phyloP scores from a whole-genome alignment of 352 stramenopile genomes.

The Pythium aristosporum region DNA sequence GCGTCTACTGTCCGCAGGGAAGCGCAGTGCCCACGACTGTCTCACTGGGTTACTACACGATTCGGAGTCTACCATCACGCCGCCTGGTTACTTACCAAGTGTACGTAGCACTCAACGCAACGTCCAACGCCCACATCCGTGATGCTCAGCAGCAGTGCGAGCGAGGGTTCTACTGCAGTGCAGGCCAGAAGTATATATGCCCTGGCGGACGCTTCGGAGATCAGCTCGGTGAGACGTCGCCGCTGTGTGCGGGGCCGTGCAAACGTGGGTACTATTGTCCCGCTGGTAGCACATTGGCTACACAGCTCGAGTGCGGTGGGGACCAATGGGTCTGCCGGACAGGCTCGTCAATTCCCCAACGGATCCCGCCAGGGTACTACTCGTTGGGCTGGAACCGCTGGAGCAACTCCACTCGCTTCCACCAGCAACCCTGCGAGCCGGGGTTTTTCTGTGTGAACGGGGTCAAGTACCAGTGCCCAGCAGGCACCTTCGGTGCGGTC shows the following conservation, averaged over 20 bases:
- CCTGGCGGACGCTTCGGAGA: slow-evolving; percentile 60
- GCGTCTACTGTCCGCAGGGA: slow-evolving; percentile 61
- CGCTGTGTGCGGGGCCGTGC: slow-evolving; percentile 59
- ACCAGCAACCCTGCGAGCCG: slow-evolving; percentile 60
- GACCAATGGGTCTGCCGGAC: slow-evolving; percentile 51
- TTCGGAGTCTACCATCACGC: slow-evolving; percentile 15
- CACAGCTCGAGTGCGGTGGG: slow-evolving; percentile 42
- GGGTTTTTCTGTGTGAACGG: slow-evolving; percentile 77
- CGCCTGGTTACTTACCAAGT: neutral
- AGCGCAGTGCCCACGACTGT: slow-evolving; percentile 57
- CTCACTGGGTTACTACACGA: slow-evolving; percentile 61
- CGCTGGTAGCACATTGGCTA: slow-evolving; percentile 41
- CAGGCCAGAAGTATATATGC: slow-evolving; percentile 51
- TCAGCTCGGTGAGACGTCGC: slow-evolving; percentile 43
- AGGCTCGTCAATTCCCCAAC: slow-evolving; percentile 34
- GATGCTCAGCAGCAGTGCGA: slow-evolving; percentile 64
- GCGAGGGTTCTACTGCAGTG: slow-evolving; percentile 60
- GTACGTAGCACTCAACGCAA: slow-evolving; percentile 21
- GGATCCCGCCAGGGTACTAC: slow-evolving; percentile 63
- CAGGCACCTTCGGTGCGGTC: slow-evolving; percentile 64
- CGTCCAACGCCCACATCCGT: slow-evolving; percentile 32
- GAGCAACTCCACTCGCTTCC: slow-evolving; percentile 54
- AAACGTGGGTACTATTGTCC: slow-evolving; percentile 69
- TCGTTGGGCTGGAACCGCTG: slow-evolving; percentile 37
- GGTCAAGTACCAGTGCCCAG: slow-evolving; percentile 66